A percentile compares a stretch with the other conserved stretches of the same genome.
Conservation (phyloP, 495 filamentous ascomycete genomes). For the Talaromyces ruber region DNA sequence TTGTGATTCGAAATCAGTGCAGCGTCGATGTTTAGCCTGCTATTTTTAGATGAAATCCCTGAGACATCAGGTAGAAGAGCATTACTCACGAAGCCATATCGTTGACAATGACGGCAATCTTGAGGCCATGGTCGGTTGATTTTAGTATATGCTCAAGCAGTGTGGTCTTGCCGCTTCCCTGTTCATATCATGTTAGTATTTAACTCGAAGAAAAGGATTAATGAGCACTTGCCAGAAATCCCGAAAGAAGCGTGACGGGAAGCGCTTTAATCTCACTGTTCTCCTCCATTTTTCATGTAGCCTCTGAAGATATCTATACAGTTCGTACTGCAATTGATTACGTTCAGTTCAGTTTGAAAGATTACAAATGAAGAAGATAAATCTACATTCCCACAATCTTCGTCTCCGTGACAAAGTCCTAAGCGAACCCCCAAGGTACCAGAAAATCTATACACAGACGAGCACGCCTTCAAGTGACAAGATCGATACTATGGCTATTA, state of each 20-base stretch:
- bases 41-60: too few species aligned
- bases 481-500: not conserved
- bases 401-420: not conserved
- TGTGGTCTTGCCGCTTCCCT: conserved; percentile 51
- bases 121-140: conserved; percentile 41
- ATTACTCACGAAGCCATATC: conserved; percentile 41
- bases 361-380: not conserved
- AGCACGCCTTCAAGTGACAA: not conserved
- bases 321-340: not conserved
- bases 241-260: conserved; percentile 39
- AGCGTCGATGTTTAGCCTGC: conserved; percentile 47
- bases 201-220: not conserved
- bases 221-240: conserved; percentile 28
- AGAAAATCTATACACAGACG: not conserved
- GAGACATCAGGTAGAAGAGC: not conserved
- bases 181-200: not conserved
- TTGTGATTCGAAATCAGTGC: conserved; percentile 44
- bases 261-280: conserved; percentile 9
- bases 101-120: conserved; percentile 50
- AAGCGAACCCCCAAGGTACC: not conserved
- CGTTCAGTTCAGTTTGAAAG: not conserved
- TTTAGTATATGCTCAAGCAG: conserved; percentile 48
- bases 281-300: not conserved
- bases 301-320: not conserved
- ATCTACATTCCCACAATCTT: not conserved